Base-by-base conservation (phyloP, 148 eudicot genomes). In the Linanthus parryae region DNA sequence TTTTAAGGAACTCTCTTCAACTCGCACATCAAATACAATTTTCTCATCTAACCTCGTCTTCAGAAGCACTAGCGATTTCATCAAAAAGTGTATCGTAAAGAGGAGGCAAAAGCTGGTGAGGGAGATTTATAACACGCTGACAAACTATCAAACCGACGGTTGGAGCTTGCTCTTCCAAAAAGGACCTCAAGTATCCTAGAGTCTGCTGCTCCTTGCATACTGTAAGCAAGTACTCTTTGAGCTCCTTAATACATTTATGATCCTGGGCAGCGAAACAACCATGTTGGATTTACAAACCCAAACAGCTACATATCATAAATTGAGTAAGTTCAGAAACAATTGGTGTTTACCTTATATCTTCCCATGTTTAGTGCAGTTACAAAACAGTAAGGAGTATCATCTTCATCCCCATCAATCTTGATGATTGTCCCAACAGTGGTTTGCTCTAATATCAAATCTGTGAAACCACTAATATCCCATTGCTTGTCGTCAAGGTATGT, bases 391-490 rank as follows among this genome's bases (percentile, higher is more conserved):
- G 82, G 71, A 42, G 80, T 74, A 67, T 82, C 73, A 58, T 92
- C 99, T 67, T 92, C 98, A 59, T 92, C 94, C 21, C 66, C 72
- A 68, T 92, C 99, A 28, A 88, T 70, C 62, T 88, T 88, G 50
- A 92, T 69, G 25, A 88, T 75, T 44, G 83, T 79, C 38, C 96
- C 96, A n/a, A 92, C 99, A 0, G 91, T 88, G 20, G 99, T 76
- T 61, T 92, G 96, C 11, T 67, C 82, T 67, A 92, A 67, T 69
- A 92, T 82, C 48, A 92, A 34, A 64, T 92, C 96, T 17, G 64
- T 91, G 64, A 88, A 88, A 44, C 82, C 87, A 59, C 84, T 87
- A 47, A 84, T 48, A 84, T 84, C 99, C 99, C 99, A 92, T 55
- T 71, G 51, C 54, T 67, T 69, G 45, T 73, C 73, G 51, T 84